Conservation (phyloP, 2,329 filamentous ascomycete genomes). For the Apiospora rasikravindrae region DNA sequence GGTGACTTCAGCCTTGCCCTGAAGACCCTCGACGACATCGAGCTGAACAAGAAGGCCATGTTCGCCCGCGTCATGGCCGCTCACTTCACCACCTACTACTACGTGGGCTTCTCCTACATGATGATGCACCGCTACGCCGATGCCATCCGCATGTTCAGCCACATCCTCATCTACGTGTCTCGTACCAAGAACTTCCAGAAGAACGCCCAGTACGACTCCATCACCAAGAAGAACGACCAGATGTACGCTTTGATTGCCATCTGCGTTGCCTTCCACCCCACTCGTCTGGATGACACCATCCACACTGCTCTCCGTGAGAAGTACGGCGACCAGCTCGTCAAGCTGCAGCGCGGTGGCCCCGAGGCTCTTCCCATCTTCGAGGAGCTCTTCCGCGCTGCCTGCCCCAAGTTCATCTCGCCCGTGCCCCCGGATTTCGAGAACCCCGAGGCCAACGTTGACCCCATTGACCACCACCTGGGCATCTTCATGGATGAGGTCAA, state of each 20-base stretch:
- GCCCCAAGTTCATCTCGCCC: constrained; percentile 99
- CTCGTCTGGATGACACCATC: constrained; percentile 96
- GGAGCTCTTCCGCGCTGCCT: constrained; percentile 96
- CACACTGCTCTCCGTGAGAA: constrained; percentile 98
- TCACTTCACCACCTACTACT: constrained; percentile 99
- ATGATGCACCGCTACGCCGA: constrained; percentile 99
- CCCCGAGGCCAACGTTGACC: constrained; percentile 93
- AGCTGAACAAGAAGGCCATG: constrained; percentile 99
- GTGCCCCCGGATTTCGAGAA: constrained; percentile 98
- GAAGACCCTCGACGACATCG: constrained; percentile 98
- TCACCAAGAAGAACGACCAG: constrained; percentile 99
- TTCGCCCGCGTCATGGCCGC: constrained; percentile 99
- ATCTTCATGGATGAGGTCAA: constrained; percentile 99
- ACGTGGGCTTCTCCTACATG: constrained; percentile 99
- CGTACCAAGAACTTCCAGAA: constrained; percentile 99
- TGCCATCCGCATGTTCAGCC: constrained; percentile 99
- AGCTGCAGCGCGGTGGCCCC: constrained; percentile 93
- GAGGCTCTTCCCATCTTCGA: constrained; percentile 96
- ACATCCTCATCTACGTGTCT: constrained; percentile 98
- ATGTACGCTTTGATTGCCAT: constrained; percentile 99
- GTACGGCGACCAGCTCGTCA: constrained; percentile 97
- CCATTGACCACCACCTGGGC: constrained; percentile 93
- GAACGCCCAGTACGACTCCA: constrained; percentile 96
- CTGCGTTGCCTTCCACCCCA: constrained; percentile 97
- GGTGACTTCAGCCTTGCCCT: constrained; percentile 98